Percentiles rank a stretch among this genome's conserved stretches.
phyloP scores from a whole-genome alignment of 129 eudicot species.

The Helianthus annuus region DNA sequence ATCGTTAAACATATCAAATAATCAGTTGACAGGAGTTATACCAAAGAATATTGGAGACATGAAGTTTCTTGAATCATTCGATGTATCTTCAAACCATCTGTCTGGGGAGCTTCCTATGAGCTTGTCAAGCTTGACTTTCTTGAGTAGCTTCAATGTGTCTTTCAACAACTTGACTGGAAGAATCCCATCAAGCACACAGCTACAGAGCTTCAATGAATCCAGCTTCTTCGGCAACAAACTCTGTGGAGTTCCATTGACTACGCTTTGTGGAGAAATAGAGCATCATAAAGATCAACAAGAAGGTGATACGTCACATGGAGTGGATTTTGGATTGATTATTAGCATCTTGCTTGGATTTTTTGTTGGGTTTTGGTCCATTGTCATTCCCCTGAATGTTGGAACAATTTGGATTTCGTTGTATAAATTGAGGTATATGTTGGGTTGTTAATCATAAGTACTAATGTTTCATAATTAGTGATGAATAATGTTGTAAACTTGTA shows the following conservation, averaged over 20 bases:
- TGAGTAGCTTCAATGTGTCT: slow-evolving; percentile 13
- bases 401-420: not conserved
- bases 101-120: slow-evolving; percentile 38
- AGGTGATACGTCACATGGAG: not conserved
- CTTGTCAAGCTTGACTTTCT: slow-evolving; percentile 1
- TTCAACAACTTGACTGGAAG: not conserved
- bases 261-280: not conserved
- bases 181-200: slow-evolving; percentile 13
- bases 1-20: slow-evolving; percentile 36
- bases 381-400: slow-evolving; percentile 16
- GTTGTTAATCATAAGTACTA: not conserved
- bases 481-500: not conserved
- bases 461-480: not conserved
- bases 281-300: not conserved
- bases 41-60: slow-evolving; percentile 38
- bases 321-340: slow-evolving; percentile 12
- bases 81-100: slow-evolving; percentile 31
- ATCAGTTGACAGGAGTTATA: slow-evolving; percentile 40
- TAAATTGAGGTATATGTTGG: not conserved
- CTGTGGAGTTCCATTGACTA: slow-evolving; percentile 11
- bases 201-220: slow-evolving; percentile 7
- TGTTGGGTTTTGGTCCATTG: slow-evolving; percentile 25
- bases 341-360: slow-evolving; percentile 10
- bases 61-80: slow-evolving; percentile 41
- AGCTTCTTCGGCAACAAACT: slow-evolving; percentile 9